Evolutionary conservation across 306 rosid species (phyloP).

Genomic region (Cucurbita moschata): DNA sequence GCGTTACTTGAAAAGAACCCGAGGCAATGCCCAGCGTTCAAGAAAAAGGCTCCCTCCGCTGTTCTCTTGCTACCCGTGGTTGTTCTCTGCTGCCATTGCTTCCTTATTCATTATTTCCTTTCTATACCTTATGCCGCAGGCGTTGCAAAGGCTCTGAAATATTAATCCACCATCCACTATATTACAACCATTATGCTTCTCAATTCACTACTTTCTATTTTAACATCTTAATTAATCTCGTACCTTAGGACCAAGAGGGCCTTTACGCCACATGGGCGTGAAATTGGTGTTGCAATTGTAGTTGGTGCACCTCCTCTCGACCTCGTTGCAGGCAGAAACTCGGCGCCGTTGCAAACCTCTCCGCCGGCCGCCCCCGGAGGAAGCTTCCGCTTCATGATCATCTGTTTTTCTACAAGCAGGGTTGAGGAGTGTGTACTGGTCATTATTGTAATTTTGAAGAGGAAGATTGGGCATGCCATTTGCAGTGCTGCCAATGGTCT

Average conservation of each 20-base stretch:
- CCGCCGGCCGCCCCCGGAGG: background rate
- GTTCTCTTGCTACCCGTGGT: background rate
- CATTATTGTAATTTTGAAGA: background rate
- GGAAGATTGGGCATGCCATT: background rate
- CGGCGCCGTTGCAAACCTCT: background rate
- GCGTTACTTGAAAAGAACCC: background rate
- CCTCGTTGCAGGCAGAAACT: background rate
- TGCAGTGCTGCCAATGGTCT: background rate
- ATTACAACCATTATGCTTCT: too few relatives aligned
- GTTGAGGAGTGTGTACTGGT: background rate
- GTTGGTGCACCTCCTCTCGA: background rate
- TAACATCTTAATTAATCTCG: background rate
- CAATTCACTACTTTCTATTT: too few relatives aligned
- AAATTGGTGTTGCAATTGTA: slow-evolving; percentile 1
- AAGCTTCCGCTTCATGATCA: background rate
- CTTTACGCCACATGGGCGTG: slow-evolving; percentile 1
- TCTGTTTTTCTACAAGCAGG: background rate
- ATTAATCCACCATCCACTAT: background rate
- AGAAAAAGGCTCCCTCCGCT: background rate
- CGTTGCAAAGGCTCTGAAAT: slow-evolving; percentile 1
- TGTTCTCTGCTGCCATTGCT: background rate
- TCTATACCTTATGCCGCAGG: background rate
- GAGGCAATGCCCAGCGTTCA: background rate
- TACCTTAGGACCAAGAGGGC: slow-evolving; percentile 2
- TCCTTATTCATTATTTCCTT: background rate